Evolutionary conservation across 148 eudicot genomes (phyloP), one percentile per base, ranked within the genome.

Genomic region (Oxyria digyna): DNA sequence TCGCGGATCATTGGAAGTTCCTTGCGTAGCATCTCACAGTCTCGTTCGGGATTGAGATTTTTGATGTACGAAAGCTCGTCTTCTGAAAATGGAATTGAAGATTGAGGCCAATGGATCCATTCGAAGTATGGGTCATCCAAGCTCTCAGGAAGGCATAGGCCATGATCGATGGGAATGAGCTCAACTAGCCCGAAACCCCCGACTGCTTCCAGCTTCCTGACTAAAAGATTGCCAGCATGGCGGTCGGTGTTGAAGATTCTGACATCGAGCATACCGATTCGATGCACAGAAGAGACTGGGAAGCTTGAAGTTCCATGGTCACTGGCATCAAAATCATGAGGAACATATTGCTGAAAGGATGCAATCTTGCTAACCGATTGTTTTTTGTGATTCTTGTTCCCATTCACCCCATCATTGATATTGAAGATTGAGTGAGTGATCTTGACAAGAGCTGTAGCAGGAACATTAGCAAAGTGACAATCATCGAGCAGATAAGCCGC

Each of bases 51-150:
- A 29, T 80, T 75, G 7, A 80, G 80, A 6, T 43, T 68, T 3
- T 43, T 67, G 45, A 80, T 80, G 38, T 80, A 80, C 37, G 71
- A 74, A 6, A 80, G 83, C 48, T 80, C 83, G 8, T 74, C 80
- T 32, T 74, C 80, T n/a, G 83, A 77, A 64, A 80, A 80, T 41
- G 82, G 82, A 35, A 79, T 66, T n/a, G 82, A 79, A 3, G 82
- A 74, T 67, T 79, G 82, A 13, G 83, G 83, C 83, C 83, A 80
- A 27, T 80, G 80, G 64, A 80, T 77, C 83, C 83, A 80, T 49
- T 80, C 83, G 43, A 80, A 80, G 67, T 77, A 80, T 1, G 83
- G 83, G 24, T 80, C 83, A 71, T 80, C 83, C 48, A 80, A 37
- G 23, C 67, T 68, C 62, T 80, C 83, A 8, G 83, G 83, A 43